These are phyloP conservation scores for Hyaloperonospora arabidopsidis DNA, from an alignment of 352 stramenopile species.

Conservation along the genomic window DNA sequence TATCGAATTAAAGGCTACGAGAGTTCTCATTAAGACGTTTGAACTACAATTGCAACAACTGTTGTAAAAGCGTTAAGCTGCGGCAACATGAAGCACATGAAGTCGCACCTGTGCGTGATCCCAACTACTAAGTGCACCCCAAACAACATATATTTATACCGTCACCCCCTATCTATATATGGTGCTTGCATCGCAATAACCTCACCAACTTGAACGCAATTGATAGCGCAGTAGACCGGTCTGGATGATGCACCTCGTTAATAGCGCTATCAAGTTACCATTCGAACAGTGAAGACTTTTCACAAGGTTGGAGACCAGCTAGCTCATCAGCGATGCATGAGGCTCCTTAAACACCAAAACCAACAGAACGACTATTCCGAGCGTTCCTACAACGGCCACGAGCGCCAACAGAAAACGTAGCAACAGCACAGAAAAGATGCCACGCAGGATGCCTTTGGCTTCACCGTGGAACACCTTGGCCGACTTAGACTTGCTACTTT, in stretches of 20 bases:
- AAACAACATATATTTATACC: too few relatives aligned
- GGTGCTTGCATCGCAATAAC: too few relatives aligned
- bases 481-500: constrained; percentile 44
- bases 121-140: too few relatives aligned
- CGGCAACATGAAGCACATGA: too few relatives aligned
- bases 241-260: too few relatives aligned
- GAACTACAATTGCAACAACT: neutral
- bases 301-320: constrained; percentile 27
- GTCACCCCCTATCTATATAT: too few relatives aligned
- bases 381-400: constrained; percentile 27
- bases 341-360: constrained; percentile 35
- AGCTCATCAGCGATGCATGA: constrained; percentile 25
- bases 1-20: constrained; percentile 9
- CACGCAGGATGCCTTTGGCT: constrained; percentile 46
- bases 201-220: too few relatives aligned
- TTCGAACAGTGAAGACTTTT: neutral
- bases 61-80: too few relatives aligned
- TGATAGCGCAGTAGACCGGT: too few relatives aligned
- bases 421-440: constrained; percentile 54
- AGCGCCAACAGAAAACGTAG: constrained; percentile 44
- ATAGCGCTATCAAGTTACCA: too few relatives aligned
- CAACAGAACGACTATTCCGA: constrained; percentile 26
- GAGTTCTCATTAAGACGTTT: constrained; percentile 2
- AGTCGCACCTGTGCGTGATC: too few relatives aligned
- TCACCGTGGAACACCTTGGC: constrained; percentile 51